These are phyloP conservation scores for Penicillium canariense DNA, from an alignment of 495 filamentous ascomycete species.

Conservation along the genomic window DNA sequence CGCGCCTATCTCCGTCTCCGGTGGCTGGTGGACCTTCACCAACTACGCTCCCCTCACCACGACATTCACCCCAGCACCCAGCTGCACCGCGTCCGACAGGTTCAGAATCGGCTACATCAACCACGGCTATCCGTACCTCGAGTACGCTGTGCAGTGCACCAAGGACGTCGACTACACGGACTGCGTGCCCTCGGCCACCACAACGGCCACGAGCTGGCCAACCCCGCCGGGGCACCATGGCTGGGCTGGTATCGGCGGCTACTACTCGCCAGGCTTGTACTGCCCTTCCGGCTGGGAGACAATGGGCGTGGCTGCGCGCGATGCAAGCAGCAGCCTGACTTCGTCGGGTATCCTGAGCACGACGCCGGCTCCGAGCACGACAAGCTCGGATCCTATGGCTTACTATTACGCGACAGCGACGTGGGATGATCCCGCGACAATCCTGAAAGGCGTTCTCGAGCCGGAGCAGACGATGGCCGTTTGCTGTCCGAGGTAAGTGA, in stretches of 20 bases:
- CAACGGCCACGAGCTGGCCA: neutral
- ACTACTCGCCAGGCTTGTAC: constrained; percentile 14
- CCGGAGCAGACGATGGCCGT: constrained; percentile 3
- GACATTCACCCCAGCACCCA: constrained; percentile 10
- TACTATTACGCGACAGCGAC: neutral
- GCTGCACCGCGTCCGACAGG: constrained; percentile 1
- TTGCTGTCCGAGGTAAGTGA: constrained; percentile 4
- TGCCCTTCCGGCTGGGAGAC: constrained; percentile 13
- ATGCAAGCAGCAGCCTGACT: neutral
- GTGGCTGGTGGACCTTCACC: constrained; percentile 10
- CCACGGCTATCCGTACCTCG: neutral
- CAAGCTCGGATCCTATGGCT: neutral
- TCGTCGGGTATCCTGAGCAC: constrained; percentile 5
- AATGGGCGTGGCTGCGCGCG: constrained; percentile 7
- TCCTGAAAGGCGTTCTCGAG: neutral
- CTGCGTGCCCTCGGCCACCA: constrained; percentile 3
- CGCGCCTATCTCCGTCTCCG: constrained; percentile 1
- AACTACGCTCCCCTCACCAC: constrained; percentile 11
- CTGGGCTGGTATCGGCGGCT: neutral
- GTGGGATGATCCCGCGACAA: neutral
- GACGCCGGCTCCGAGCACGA: neutral
- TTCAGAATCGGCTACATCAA: neutral
- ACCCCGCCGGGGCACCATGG: neutral
- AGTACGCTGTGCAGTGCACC: neutral
- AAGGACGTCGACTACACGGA: neutral